phyloP scores from a whole-genome alignment of 331 rosid species.

The Quercus phellos region DNA sequence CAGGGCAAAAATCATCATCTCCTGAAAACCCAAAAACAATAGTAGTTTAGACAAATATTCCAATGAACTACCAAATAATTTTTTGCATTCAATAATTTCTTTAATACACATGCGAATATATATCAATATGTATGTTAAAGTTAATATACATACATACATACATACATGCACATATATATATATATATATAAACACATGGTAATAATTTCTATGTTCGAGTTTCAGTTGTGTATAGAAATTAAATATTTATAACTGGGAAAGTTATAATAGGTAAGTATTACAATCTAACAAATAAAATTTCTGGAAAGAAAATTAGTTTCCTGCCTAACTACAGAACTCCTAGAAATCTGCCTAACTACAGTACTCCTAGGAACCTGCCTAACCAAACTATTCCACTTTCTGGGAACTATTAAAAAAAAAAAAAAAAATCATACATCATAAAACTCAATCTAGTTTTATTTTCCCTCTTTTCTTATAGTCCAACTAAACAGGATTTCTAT shows the following conservation, averaged over 20 bases:
- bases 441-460: neutral
- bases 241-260: neutral
- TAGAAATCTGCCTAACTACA: too few relatives aligned
- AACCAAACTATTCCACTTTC: neutral
- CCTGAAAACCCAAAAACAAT: conserved; percentile 48
- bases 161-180: too few relatives aligned
- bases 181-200: too few relatives aligned
- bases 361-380: too few relatives aligned
- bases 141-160: too few relatives aligned
- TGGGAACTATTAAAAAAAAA: neutral
- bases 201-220: too few relatives aligned
- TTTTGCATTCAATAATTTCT: neutral
- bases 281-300: too few relatives aligned
- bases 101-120: neutral
- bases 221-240: neutral
- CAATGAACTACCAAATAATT: neutral
- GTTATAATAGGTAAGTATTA: neutral
- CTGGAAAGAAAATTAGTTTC: too few relatives aligned
- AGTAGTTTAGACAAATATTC: conserved; percentile 16
- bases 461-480: neutral
- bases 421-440: neutral
- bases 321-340: too few relatives aligned
- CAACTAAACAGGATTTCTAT: neutral
- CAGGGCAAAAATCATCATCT: conserved; percentile 64
- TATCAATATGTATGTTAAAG: neutral